A percentile compares a stretch with the other conserved stretches of the same genome.
Evolutionary conservation across 83 land plant genomes (phyloP).

Genomic region (Larix sibirica): DNA sequence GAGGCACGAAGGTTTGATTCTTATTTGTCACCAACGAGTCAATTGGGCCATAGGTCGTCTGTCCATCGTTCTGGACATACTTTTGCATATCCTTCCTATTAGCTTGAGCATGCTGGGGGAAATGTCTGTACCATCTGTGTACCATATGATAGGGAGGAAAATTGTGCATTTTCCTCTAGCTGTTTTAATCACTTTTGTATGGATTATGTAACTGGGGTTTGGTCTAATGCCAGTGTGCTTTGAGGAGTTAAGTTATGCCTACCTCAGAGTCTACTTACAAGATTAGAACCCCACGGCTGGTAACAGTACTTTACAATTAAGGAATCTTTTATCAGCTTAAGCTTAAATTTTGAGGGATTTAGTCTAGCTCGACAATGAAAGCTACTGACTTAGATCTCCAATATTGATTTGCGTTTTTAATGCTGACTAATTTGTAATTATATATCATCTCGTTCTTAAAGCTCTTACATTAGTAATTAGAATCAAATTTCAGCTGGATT

Average conservation of each 20-base stretch:
- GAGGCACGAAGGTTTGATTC: conserved; percentile 13
- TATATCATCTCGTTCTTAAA: not conserved
- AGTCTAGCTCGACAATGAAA: not conserved
- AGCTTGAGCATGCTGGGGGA: not conserved
- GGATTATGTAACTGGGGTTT: not conserved
- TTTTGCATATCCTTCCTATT: conserved; percentile 16
- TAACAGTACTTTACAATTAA: not conserved
- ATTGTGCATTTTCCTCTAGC: not conserved
- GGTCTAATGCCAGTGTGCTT: not conserved
- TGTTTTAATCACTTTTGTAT: not conserved
- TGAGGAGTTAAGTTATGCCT: not conserved
- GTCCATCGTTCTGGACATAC: conserved; percentile 4
- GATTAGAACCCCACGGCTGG: not conserved
- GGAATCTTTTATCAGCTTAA: not conserved
- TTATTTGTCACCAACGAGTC: not conserved
- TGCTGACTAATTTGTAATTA: not conserved
- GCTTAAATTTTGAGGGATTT: not conserved
- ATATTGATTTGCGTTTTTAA: not conserved
- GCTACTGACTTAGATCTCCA: not conserved
- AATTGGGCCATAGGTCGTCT: not conserved
- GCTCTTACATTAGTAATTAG: not conserved
- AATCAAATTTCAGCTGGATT: no score
- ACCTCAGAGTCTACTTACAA: not conserved
- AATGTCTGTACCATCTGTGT: conserved; percentile 3
- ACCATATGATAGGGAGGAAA: not conserved